Conservation (phyloP, 2,329 filamentous ascomycete genomes). For the Aspergillus quadrilineatus region DNA sequence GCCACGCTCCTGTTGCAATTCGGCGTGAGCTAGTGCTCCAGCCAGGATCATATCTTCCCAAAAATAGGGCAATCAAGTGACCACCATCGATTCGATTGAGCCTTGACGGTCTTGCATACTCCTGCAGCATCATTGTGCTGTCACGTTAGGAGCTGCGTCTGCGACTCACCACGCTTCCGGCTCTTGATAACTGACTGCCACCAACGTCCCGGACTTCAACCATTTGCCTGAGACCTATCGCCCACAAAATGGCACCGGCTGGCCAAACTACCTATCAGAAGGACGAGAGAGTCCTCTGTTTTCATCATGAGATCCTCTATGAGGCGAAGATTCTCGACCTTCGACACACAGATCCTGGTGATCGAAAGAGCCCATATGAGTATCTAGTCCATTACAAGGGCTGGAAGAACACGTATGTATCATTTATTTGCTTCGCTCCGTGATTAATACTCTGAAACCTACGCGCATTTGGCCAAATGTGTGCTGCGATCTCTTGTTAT, state of each 20-base stretch:
- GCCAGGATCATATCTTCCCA: not conserved
- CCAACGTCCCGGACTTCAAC: not conserved
- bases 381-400: slow-evolving; percentile 98
- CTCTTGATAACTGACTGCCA: not conserved
- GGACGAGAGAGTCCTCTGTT: slow-evolving; percentile 93
- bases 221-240: not conserved
- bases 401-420: slow-evolving; percentile 88
- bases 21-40: not conserved
- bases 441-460: not conserved
- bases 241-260: slow-evolving; percentile 58
- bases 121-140: not conserved
- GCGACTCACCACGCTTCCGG: not conserved
- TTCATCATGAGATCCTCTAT: slow-evolving; percentile 95
- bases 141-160: not conserved
- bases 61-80: not conserved
- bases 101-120: not conserved
- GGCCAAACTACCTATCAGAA: slow-evolving; percentile 59
- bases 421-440: not conserved
- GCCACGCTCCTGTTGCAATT: not conserved
- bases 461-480: not conserved
- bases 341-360: slow-evolving; percentile 59
- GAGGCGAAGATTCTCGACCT: slow-evolving; percentile 93
- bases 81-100: not conserved
- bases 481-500: not conserved
- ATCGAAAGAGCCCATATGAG: slow-evolving; percentile 72